These are phyloP conservation scores for cucumber (Cucumis sativus) DNA, from an alignment of 306 rosid genomes.

Conservation along the genomic window Cucumber_9930_V3 NC_026660.2:12510001-12510500, in stretches of 20 bases:
- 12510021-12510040: neutral
- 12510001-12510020: neutral
- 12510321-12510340: slow-evolving; percentile 42
- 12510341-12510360: slow-evolving; percentile 44
- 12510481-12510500: neutral
- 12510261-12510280: slow-evolving; percentile 7
- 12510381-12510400: slow-evolving; percentile 39
- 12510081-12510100: neutral
- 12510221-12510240: neutral
- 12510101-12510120: neutral
- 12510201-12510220: neutral
- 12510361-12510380: slow-evolving; percentile 42
- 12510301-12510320: slow-evolving; percentile 48
- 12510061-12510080: neutral
- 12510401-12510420: slow-evolving; percentile 60
- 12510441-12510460: neutral
- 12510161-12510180: neutral
- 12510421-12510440: slow-evolving; percentile 22
- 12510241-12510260: neutral
- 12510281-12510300: slow-evolving; percentile 58
- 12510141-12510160: neutral
- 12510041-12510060: neutral
- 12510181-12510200: neutral
- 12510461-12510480: too few relatives aligned
- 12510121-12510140: neutral